Conservation (phyloP, 768 basidiomycete species). For the Termitomyces sp. region DNA sequence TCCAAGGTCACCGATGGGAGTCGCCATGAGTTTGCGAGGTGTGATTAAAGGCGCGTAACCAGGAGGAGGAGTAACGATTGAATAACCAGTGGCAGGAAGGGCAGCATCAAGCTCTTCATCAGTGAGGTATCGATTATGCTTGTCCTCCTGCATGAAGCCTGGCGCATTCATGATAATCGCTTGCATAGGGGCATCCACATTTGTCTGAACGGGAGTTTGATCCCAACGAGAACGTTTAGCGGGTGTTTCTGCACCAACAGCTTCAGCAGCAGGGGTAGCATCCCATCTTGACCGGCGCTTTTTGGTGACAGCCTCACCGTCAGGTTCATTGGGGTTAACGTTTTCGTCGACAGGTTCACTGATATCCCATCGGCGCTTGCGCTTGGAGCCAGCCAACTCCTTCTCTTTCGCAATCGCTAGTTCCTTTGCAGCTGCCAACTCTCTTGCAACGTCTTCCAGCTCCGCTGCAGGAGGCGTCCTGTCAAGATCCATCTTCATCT, state of each 20-base stretch:
- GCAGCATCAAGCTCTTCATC: slow-evolving; percentile 95
- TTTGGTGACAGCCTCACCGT: slow-evolving; percentile 71
- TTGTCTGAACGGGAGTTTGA: slow-evolving; percentile 71
- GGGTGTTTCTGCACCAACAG: slow-evolving; percentile 49
- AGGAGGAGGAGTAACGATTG: slow-evolving; percentile 88
- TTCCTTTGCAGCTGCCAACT: slow-evolving; percentile 53
- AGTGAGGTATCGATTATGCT: slow-evolving; percentile 91
- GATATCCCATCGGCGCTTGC: slow-evolving; percentile 82
- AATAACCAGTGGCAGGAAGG: slow-evolving; percentile 82
- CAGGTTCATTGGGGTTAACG: slow-evolving; percentile 52
- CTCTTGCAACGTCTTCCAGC: slow-evolving; percentile 65
- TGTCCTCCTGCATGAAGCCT: slow-evolving; percentile 86
- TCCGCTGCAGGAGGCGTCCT: slow-evolving; percentile 86
- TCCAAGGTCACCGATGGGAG: slow-evolving; percentile 51
- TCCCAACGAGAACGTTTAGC: slow-evolving; percentile 95
- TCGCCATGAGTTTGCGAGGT: slow-evolving; percentile 57
- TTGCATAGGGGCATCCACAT: slow-evolving; percentile 57
- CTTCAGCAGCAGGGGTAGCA: slow-evolving; percentile 79
- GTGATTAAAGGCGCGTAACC: slow-evolving; percentile 82
- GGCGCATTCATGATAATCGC: slow-evolving; percentile 88
- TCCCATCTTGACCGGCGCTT: slow-evolving; percentile 97
- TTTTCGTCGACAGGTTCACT: slow-evolving; percentile 59
- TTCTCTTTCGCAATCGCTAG: slow-evolving; percentile 25
- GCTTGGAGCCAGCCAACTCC: slow-evolving; percentile 47
- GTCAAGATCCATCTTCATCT: slow-evolving; percentile 83